Base-by-base conservation (phyloP, 495 filamentous ascomycete species). In the Tuber brumale region DNA sequence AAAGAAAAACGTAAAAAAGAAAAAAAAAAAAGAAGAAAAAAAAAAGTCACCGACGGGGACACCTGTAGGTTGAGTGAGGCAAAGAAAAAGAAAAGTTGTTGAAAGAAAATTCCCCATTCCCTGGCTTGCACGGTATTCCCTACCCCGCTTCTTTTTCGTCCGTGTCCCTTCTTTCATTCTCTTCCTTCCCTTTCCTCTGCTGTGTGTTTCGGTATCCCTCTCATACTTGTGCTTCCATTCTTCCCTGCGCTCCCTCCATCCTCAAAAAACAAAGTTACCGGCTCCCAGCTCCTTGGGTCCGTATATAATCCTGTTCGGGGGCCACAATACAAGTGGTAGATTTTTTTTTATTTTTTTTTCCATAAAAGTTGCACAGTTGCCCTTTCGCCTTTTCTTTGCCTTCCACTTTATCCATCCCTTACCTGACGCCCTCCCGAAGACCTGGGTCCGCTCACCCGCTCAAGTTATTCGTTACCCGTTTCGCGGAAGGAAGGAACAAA, bases 291-390 rank as follows among this genome's bases (percentile, higher is more conserved):
- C 57, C 57, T 8, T 66, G 57, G 57, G 57, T 66, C 57, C 27
- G 57, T 66, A 66, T 66, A 66, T 66, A 66, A 66, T 66, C 57
- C 57, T 12, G 27, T 19, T 66, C 57, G 57, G 57, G 57, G 57
- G 57, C 57, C 57, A 66, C 57, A 66, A 66, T 16, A 66, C 57
- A 14, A 66, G 57, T 66, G 57, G 57, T 7, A 66, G 51, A 4
- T 61, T 61, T 66, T 66, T 66, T 66, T 66, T 61, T 61, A 35
- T 66, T 66, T 66, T 66, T 61, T 57, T 27, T n/a, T 3, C 57
- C 57, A 35, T 66, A 66, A 35, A 35, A 66, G 57, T 66, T 27
- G 14, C 51, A 57, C 57, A 7, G 27, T 12, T 66, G 14, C 57
- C 57, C 27, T 66, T 35, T 35, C 57, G 16, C 27, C 57, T 35